Evolutionary conservation across 495 filamentous ascomycete species (phyloP).

Genomic region (Neurospora sp.): DNA sequence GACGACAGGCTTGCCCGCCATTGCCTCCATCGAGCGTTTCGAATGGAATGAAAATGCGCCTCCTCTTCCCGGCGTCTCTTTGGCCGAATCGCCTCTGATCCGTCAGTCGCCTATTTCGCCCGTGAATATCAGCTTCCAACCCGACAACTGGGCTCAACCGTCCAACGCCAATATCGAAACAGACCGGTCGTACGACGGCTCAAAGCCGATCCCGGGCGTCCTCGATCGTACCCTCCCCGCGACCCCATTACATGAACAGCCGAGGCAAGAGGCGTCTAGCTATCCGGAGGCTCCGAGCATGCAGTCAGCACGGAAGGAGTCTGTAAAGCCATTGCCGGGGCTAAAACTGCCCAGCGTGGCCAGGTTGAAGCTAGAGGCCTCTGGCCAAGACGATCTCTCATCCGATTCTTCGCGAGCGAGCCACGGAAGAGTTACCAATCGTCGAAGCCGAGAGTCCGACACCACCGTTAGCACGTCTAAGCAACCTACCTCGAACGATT

Average conservation of each 20-base stretch:
- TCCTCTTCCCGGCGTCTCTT: constrained; percentile 17
- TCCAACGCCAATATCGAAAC: constrained; percentile 33
- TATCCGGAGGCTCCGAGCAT: not conserved
- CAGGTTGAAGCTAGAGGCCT: constrained; percentile 3
- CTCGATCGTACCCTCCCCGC: constrained; percentile 24
- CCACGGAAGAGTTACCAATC: constrained; percentile 21
- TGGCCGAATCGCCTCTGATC: constrained; percentile 24
- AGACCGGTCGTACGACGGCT: constrained; percentile 5
- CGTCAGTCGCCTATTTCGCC: constrained; percentile 31
- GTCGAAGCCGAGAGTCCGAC: constrained; percentile 39
- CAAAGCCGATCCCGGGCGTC: not conserved
- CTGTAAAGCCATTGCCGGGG: constrained; percentile 8
- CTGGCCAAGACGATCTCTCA: not conserved
- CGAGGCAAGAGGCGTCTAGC: not conserved
- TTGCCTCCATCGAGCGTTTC: constrained; percentile 16
- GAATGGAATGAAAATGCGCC: constrained; percentile 25
- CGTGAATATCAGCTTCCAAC: constrained; percentile 31
- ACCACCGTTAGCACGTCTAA: constrained; percentile 34
- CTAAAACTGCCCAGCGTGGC: not conserved
- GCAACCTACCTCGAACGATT: constrained; percentile 32
- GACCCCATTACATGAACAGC: constrained; percentile 19
- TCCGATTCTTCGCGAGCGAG: not conserved
- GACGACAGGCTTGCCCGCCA: constrained; percentile 13
- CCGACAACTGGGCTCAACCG: constrained; percentile 30
- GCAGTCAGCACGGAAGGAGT: not conserved